Percentiles rank a stretch among this genome's conserved stretches.
Evolutionary conservation across 495 filamentous ascomycete genomes (phyloP).

Genomic region (Gamarada debralockiae): DNA sequence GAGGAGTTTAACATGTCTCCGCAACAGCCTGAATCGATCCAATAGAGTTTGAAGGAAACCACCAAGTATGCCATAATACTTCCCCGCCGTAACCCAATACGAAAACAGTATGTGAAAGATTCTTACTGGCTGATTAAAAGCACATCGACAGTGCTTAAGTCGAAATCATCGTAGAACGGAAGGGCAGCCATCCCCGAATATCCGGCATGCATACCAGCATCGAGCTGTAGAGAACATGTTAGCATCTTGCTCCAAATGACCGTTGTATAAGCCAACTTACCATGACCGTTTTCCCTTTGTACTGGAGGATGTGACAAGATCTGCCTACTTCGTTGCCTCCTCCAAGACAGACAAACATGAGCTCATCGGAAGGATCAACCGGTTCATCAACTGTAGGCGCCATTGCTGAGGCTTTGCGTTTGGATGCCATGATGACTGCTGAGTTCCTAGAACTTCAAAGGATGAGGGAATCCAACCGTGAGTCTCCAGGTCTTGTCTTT

Average conservation of each 20-base stretch:
- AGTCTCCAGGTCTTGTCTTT: no score
- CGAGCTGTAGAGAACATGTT: slow-evolving; percentile 61
- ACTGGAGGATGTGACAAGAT: slow-evolving; percentile 96
- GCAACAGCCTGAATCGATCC: not conserved
- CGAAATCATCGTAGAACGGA: slow-evolving; percentile 98
- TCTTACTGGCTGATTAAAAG: slow-evolving; percentile 97
- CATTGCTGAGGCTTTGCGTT: slow-evolving; percentile 63
- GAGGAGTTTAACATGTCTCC: not conserved
- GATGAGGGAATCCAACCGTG: no score
- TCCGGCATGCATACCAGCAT: slow-evolving; percentile 95
- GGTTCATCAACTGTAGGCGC: slow-evolving; percentile 64
- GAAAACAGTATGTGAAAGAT: slow-evolving; percentile 24
- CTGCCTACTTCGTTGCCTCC: slow-evolving; percentile 96
- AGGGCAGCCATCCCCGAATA: slow-evolving; percentile 91
- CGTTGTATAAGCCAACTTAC: slow-evolving; percentile 45
- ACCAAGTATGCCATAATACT: not conserved
- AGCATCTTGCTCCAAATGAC: not conserved
- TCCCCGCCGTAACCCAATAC: slow-evolving; percentile 2
- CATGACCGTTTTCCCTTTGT: slow-evolving; percentile 99
- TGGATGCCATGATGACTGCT: slow-evolving; percentile 58
- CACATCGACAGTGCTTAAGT: slow-evolving; percentile 94
- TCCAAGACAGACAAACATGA: slow-evolving; percentile 89
- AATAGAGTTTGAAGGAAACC: slow-evolving; percentile 1
- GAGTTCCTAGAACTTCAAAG: not conserved
- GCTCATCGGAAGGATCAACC: slow-evolving; percentile 76